Evolutionary conservation across 495 filamentous ascomycete genomes (phyloP).

Genomic region (Ascodesmis nigricans): DNA sequence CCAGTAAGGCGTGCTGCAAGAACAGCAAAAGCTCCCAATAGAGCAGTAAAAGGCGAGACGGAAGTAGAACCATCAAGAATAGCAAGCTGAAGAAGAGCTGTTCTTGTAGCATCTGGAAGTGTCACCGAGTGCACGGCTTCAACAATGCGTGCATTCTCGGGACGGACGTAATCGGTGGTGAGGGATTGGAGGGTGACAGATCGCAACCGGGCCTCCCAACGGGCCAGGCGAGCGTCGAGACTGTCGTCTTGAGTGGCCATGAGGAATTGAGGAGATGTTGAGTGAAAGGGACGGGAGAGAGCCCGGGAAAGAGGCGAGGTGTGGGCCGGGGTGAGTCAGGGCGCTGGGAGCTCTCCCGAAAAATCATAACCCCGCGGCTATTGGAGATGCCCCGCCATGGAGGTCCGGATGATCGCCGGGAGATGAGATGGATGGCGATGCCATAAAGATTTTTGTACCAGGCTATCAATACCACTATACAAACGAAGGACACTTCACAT

Average conservation of each 20-base stretch:
- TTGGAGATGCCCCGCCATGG: no score
- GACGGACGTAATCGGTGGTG: slow-evolving; percentile 29
- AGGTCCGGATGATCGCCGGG: no score
- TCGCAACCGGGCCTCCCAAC: slow-evolving; percentile 29
- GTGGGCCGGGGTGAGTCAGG: no score
- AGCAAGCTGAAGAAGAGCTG: slow-evolving; percentile 24
- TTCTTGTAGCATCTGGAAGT: slow-evolving; percentile 23
- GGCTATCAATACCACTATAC: no score
- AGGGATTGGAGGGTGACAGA: slow-evolving; percentile 30
- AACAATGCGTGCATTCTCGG: slow-evolving; percentile 23
- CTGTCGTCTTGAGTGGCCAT: slow-evolving; percentile 5
- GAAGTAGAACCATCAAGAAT: slow-evolving; percentile 23
- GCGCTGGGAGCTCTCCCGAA: no score
- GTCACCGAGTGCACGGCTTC: slow-evolving; percentile 30
- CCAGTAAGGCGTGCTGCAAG: slow-evolving; percentile 31
- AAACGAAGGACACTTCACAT: no score
- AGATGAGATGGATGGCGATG: no score
- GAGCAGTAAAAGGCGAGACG: slow-evolving; percentile 27
- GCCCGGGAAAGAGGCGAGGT: no score
- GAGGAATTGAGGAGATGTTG: no score
- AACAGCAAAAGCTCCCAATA: slow-evolving; percentile 29
- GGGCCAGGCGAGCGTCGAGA: slow-evolving; percentile 27
- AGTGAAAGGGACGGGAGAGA: slow-evolving; percentile 1
- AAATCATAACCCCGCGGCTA: no score
- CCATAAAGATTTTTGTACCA: no score